A percentile compares a stretch with the other conserved stretches of the same genome.
These are phyloP conservation scores for Clarireedia hainanense DNA, from an alignment of 2,329 filamentous ascomycete species.

Conservation along the genomic window DNA sequence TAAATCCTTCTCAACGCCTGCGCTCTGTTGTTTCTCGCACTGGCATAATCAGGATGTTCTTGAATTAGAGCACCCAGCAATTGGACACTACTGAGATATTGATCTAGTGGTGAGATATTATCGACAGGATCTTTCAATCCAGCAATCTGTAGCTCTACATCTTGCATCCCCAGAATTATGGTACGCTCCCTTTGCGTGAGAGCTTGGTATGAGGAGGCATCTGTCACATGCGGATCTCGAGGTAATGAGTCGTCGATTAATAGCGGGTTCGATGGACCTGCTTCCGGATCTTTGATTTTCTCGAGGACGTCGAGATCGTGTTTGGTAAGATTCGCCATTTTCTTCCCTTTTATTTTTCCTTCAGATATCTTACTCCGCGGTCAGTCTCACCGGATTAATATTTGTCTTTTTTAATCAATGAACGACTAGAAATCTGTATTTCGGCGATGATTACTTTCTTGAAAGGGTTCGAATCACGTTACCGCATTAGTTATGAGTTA, in stretches of 20 bases:
- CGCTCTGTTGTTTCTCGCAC: slow-evolving; percentile 66
- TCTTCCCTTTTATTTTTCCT: slow-evolving; percentile 18
- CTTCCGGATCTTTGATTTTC: slow-evolving; percentile 61
- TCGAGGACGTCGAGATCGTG: slow-evolving; percentile 55
- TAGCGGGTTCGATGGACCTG: slow-evolving; percentile 45
- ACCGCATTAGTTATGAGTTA: too few species aligned
- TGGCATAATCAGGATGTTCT: slow-evolving; percentile 58
- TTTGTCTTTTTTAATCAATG: background rate
- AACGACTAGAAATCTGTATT: background rate
- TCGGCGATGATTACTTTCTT: background rate
- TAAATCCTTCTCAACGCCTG: slow-evolving; percentile 57
- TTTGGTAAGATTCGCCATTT: slow-evolving; percentile 42
- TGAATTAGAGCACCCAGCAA: slow-evolving; percentile 49
- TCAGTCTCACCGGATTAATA: background rate
- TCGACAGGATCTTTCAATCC: slow-evolving; percentile 29
- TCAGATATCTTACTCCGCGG: too few species aligned
- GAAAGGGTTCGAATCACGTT: background rate
- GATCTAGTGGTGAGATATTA: slow-evolving; percentile 27
- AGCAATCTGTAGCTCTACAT: slow-evolving; percentile 40
- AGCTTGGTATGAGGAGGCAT: slow-evolving; percentile 42
- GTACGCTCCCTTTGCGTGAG: slow-evolving; percentile 44
- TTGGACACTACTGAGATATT: slow-evolving; percentile 41
- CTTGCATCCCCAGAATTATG: slow-evolving; percentile 47
- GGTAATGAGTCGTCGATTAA: slow-evolving; percentile 43
- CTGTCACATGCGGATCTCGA: slow-evolving; percentile 49